Base-by-base conservation (phyloP, 305 asterid species). In the Solanum hybrid region DNA sequence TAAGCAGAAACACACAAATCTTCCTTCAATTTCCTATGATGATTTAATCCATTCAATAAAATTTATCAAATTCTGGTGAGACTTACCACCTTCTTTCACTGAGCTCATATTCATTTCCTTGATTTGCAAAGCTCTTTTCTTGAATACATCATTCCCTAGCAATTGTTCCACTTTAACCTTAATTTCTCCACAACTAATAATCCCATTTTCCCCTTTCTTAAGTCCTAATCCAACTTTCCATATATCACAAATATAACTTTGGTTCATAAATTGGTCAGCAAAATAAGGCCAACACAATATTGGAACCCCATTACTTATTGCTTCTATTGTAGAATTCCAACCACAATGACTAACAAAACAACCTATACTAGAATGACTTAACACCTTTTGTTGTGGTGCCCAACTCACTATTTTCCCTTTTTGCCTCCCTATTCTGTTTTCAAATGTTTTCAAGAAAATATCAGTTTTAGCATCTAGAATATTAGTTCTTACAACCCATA, bases 401-500 rank as follows among this genome's bases (percentile, higher is more conserved):
- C 93, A 91, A 40, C 84, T 40, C 40, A 92, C 94, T 0, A 90
- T 76, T 79, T 36, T 37, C 10, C 93, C 93, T 3, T 26, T 84
- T 40, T 10, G 8, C 37, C 24, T 36, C 22, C 88, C 87, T 74
- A 57, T 87, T 89, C 86, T 84, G 1, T 37, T 34, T 40, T 6
- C 26, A 83, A 76, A n/a, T 2, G 35, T 89, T 57, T 90, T 82
- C 4, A 94, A 93, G 71, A 86, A 94, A 67, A 92, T 85, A 11
- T 51, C 79, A 3, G 28, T 57, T 5, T 40, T 77, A 5, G 84
- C 89, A 20, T 86, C 79, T 42, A 82, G 77, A 36, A 84, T 51
- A 35, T 92, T 94, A 37, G 76, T 92, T 74, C 95, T 87, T 28
- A 94, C 96, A 5, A 95, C 97, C 98, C 98, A 96, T 9, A 96